A percentile compares a stretch with the other conserved stretches of the same genome.
Evolutionary conservation across 495 filamentous ascomycete species (phyloP).

Genomic region (Beverwykella pulmonaria): DNA sequence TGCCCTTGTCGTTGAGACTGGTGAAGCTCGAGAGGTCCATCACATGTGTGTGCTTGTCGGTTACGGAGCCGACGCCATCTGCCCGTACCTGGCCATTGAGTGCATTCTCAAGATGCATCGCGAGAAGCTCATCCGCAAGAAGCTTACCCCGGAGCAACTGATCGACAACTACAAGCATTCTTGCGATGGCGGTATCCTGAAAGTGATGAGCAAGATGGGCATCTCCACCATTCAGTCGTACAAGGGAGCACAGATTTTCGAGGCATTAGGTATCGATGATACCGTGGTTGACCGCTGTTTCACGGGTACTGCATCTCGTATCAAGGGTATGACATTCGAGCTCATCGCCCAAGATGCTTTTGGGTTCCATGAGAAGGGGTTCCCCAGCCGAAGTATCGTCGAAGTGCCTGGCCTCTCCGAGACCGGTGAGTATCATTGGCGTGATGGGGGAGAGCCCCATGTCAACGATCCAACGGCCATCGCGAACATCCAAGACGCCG

Average conservation of each 20-base stretch:
- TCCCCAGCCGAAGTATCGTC: constrained; percentile 78
- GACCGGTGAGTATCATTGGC: constrained; percentile 99
- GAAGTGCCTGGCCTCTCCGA: constrained; percentile 84
- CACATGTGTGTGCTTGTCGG: constrained; percentile 98
- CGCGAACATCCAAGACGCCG: constrained; percentile 97
- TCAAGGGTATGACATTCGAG: constrained; percentile 94
- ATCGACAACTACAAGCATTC: constrained; percentile 98
- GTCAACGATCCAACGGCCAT: constrained; percentile 95
- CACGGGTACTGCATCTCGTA: constrained; percentile 90
- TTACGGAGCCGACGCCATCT: constrained; percentile 95
- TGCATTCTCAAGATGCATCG: constrained; percentile 99
- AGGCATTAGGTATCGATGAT: constrained; percentile 97
- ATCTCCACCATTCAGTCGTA: constrained; percentile 98
- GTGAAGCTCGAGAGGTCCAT: constrained; percentile 96
- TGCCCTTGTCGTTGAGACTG: constrained; percentile 89
- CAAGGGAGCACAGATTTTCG: constrained; percentile 99
- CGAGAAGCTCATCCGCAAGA: constrained; percentile 90
- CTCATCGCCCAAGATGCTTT: constrained; percentile 96
- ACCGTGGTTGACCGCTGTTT: constrained; percentile 96
- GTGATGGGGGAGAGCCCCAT: constrained; percentile 97
- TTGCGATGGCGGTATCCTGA: constrained; percentile 95
- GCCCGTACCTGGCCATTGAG: constrained; percentile 96
- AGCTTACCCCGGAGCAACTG: constrained; percentile 78
- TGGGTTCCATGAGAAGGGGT: constrained; percentile 94
- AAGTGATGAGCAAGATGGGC: constrained; percentile 99